These are phyloP conservation scores for Colletotrichum acutatum DNA, from an alignment of 2,329 filamentous ascomycete genomes.

Conservation along the genomic window DNA sequence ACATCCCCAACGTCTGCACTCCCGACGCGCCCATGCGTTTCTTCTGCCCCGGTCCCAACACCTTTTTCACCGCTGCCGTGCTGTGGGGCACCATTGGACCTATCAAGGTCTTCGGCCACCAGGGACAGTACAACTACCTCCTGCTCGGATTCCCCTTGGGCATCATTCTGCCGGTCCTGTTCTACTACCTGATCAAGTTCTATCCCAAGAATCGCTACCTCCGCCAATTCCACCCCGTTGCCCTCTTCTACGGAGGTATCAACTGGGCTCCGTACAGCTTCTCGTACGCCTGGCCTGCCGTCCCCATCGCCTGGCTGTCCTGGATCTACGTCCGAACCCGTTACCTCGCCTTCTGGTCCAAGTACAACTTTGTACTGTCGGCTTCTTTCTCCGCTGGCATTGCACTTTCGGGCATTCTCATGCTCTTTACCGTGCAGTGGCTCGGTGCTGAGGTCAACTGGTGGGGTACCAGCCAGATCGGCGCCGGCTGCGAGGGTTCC, in stretches of 20 bases:
- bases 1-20: slow-evolving; percentile 62
- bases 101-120: slow-evolving; percentile 59
- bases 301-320: slow-evolving; percentile 37
- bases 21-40: slow-evolving; percentile 58
- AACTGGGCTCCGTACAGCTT: slow-evolving; percentile 58
- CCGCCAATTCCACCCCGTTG: slow-evolving; percentile 60
- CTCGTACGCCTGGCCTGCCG: slow-evolving; percentile 37
- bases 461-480: slow-evolving; percentile 42
- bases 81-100: slow-evolving; percentile 67
- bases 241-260: slow-evolving; percentile 58
- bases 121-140: slow-evolving; percentile 59
- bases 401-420: slow-evolving; percentile 45
- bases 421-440: slow-evolving; percentile 44
- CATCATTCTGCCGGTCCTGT: slow-evolving; percentile 54
- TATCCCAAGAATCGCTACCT: slow-evolving; percentile 46
- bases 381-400: slow-evolving; percentile 46
- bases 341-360: slow-evolving; percentile 50
- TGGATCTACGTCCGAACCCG: slow-evolving; percentile 46
- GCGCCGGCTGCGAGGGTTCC: slow-evolving; percentile 39
- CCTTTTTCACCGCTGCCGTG: slow-evolving; percentile 66
- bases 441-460: slow-evolving; percentile 40
- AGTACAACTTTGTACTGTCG: slow-evolving; percentile 51
- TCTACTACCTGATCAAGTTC: slow-evolving; percentile 54
- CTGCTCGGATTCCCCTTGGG: slow-evolving; percentile 63
- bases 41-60: slow-evolving; percentile 63